Conservation (phyloP, 768 basidiomycete genomes). For the Lactarius tabidus region DNA sequence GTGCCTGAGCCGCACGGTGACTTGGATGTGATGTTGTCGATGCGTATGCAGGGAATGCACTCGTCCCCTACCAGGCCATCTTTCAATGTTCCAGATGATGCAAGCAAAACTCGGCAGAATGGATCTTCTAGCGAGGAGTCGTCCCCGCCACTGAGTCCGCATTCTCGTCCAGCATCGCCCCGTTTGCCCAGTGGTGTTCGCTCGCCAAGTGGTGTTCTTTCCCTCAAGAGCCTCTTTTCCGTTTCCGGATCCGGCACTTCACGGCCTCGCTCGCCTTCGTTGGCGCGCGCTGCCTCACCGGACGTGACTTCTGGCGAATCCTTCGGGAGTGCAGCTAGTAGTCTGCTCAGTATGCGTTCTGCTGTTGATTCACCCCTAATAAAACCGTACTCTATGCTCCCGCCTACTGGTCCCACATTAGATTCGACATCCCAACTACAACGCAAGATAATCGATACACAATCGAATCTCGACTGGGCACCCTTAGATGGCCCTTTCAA, state of each 20-base stretch:
- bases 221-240: constrained; percentile 57
- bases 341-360: constrained; percentile 50
- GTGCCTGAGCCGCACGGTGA: constrained; percentile 68
- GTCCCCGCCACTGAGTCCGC: constrained; percentile 29
- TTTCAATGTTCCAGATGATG: constrained; percentile 17
- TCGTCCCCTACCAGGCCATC: constrained; percentile 31
- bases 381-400: constrained; percentile 28
- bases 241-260: constrained; percentile 36
- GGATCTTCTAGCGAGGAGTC: constrained; percentile 3
- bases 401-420: constrained; percentile 17
- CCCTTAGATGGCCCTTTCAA: constrained; percentile 21
- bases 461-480: constrained; percentile 23
- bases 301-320: constrained; percentile 45
- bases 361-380: constrained; percentile 25
- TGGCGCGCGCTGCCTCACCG: constrained; percentile 35
- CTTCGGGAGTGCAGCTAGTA: constrained; percentile 52
- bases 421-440: constrained; percentile 14
- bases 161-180: constrained; percentile 26
- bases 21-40: constrained; percentile 79
- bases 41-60: constrained; percentile 63
- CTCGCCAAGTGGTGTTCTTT: constrained; percentile 42
- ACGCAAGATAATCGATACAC: constrained; percentile 26
- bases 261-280: constrained; percentile 55
- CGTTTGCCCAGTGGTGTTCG: constrained; percentile 39
- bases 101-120: constrained; percentile 4